These are phyloP conservation scores for Boletus subcaerulescens DNA, from an alignment of 768 basidiomycete genomes.

Conservation along the genomic window DNA sequence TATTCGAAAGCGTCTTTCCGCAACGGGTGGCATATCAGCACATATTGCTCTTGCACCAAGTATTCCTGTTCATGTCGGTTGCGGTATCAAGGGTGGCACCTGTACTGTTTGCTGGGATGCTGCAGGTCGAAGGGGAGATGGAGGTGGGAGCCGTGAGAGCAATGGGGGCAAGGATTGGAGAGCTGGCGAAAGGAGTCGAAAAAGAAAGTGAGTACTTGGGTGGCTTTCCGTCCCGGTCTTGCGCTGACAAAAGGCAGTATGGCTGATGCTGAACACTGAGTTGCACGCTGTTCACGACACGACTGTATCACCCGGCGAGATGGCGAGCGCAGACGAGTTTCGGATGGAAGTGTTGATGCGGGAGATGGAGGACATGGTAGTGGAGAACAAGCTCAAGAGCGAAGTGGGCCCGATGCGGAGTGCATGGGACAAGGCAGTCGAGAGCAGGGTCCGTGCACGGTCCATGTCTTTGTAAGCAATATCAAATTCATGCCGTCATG, in stretches of 20 bases:
- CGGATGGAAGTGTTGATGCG: conserved; percentile 41
- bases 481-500: conserved; percentile 6
- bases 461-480: conserved; percentile 25
- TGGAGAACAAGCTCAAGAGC: conserved; percentile 59
- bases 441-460: conserved; percentile 23
- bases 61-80: conserved; percentile 72
- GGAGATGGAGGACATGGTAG: conserved; percentile 65
- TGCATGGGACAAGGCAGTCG: conserved; percentile 48
- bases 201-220: conserved; percentile 45
- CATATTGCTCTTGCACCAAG: conserved; percentile 69
- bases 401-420: conserved; percentile 54
- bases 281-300: conserved; percentile 45
- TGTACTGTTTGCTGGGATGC: conserved; percentile 48
- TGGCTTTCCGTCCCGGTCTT: too few relatives aligned
- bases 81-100: conserved; percentile 72
- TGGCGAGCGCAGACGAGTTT: conserved; percentile 29
- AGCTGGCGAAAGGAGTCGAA: conserved; percentile 45
- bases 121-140: conserved; percentile 26
- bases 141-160: conserved; percentile 30
- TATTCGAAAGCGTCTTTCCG: conserved; percentile 52
- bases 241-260: conserved; percentile 36
- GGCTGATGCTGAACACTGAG: conserved; percentile 51
- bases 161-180: conserved; percentile 43
- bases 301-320: neutral
- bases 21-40: conserved; percentile 72